Evolutionary conservation across 192 early-diverging fungal species (phyloP).

Genomic region (Backusella australiensis): DNA sequence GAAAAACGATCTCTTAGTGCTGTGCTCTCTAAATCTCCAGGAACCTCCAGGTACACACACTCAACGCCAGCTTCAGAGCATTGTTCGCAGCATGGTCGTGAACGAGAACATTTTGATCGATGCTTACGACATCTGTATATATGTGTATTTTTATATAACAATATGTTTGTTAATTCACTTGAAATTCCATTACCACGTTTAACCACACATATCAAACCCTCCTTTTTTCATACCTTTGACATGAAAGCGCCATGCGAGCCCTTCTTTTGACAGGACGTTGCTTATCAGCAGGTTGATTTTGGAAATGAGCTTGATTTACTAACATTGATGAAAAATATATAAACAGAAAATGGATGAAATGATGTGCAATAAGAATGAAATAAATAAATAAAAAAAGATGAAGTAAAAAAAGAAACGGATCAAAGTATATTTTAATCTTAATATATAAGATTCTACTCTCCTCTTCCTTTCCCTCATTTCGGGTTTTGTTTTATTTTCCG

Average conservation of each 20-base stretch:
- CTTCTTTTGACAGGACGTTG: slow-evolving; percentile 17
- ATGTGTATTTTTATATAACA: not conserved
- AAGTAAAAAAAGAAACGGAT: not conserved
- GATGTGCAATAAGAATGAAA: not conserved
- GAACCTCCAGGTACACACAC: slow-evolving; percentile 28
- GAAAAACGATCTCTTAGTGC: slow-evolving; percentile 34
- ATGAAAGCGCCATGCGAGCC: slow-evolving; percentile 25
- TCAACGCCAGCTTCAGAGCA: slow-evolving; percentile 19
- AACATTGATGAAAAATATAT: not conserved
- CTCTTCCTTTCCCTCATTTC: not conserved
- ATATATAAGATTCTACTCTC: not conserved
- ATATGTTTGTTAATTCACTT: not conserved
- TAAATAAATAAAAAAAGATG: not conserved
- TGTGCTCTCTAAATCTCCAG: slow-evolving; percentile 38
- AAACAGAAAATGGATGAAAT: not conserved
- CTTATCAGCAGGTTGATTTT: not conserved
- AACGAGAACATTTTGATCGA: slow-evolving; percentile 33
- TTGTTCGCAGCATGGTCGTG: slow-evolving; percentile 29
- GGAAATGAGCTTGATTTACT: not conserved
- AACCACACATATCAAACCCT: not conserved
- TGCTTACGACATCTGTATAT: slow-evolving; percentile 25
- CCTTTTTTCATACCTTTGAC: slow-evolving; percentile 20
- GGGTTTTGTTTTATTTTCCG: not conserved
- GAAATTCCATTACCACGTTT: not conserved
- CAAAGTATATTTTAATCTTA: not conserved